Percentiles rank a stretch among this genome's conserved stretches.
Evolutionary conservation across 441 rosid species (phyloP).

Genomic region (Populus hybrid): DNA sequence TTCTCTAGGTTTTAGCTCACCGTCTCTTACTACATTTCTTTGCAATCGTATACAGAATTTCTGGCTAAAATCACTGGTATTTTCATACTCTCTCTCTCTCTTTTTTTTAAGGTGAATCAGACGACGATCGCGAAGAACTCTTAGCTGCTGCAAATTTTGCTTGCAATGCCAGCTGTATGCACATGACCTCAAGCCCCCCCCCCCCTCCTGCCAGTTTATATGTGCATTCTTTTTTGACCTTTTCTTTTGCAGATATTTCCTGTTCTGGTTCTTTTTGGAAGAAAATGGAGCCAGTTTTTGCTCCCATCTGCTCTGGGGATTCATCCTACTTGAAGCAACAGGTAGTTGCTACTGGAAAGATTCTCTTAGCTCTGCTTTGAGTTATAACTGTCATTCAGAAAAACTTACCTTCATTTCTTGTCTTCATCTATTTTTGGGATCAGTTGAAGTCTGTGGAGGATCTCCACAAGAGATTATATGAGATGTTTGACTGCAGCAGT

Average conservation of each 20-base stretch:
- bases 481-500: conserved; percentile 19
- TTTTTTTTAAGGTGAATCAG: conserved; percentile 40
- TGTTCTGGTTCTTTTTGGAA: conserved; percentile 56
- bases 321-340: conserved; percentile 42
- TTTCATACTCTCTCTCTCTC: background rate
- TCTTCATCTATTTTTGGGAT: conserved; percentile 20
- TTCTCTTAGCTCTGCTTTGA: conserved; percentile 8
- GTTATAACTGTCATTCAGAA: background rate
- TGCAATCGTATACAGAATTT: background rate
- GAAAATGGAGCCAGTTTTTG: conserved; percentile 41
- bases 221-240: background rate
- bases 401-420: background rate
- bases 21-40: background rate
- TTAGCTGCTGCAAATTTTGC: conserved; percentile 56
- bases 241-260: conserved; percentile 39
- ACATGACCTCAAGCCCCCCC: background rate
- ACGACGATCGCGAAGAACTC: conserved; percentile 55
- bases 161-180: conserved; percentile 48
- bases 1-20: background rate
- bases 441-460: conserved; percentile 35
- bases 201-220: background rate
- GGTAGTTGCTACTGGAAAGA: conserved; percentile 28
- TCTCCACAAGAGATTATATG: conserved; percentile 22
- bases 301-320: conserved; percentile 35
- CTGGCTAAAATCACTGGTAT: background rate